A percentile compares a stretch with the other conserved stretches of the same genome.
Evolutionary conservation across 2,329 filamentous ascomycete genomes (phyloP).

Genomic region (Stemphylium vesicarium): DNA sequence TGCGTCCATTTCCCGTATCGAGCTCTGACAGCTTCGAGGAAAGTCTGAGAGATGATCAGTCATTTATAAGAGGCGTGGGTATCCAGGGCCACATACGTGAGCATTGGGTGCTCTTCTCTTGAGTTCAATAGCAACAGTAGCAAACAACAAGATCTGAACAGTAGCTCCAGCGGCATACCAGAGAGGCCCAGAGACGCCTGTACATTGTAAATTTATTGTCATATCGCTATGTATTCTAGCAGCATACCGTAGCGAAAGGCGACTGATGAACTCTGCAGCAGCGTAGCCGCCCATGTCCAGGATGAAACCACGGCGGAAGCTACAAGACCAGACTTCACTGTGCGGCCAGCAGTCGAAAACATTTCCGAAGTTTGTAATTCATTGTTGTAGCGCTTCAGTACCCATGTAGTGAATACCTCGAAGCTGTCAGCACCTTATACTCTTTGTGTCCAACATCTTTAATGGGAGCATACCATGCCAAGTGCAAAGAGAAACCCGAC

Average conservation of each 20-base stretch:
- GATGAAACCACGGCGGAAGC: constrained; percentile 39
- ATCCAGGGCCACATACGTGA: constrained; percentile 23
- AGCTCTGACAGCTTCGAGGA: constrained; percentile 83
- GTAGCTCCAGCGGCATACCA: constrained; percentile 45
- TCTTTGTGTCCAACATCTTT: not conserved
- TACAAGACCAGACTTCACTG: constrained; percentile 41
- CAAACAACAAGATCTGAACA: constrained; percentile 42
- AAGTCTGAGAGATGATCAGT: constrained; percentile 64
- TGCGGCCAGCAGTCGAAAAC: constrained; percentile 41
- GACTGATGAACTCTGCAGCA: constrained; percentile 39
- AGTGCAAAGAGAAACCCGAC: constrained; percentile 40
- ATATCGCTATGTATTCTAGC: fast-evolving
- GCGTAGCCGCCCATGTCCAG: constrained; percentile 42
- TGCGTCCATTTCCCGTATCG: constrained; percentile 78
- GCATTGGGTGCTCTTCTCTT: constrained; percentile 43
- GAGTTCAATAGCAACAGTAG: constrained; percentile 41
- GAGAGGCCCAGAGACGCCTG: constrained; percentile 40
- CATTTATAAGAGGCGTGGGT: fast-evolving
- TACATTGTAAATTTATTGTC: not conserved
- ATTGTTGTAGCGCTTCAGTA: constrained; percentile 40
- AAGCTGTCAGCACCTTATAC: not conserved
- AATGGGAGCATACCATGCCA: constrained; percentile 29
- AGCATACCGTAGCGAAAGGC: constrained; percentile 42
- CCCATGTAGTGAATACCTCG: constrained; percentile 38
- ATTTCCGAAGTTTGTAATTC: constrained; percentile 41